A percentile compares a stretch with the other conserved stretches of the same genome.
These are phyloP conservation scores for Isoetes taiwanensis DNA, from an alignment of 75 land plant species.

Conservation along the genomic window DNA sequence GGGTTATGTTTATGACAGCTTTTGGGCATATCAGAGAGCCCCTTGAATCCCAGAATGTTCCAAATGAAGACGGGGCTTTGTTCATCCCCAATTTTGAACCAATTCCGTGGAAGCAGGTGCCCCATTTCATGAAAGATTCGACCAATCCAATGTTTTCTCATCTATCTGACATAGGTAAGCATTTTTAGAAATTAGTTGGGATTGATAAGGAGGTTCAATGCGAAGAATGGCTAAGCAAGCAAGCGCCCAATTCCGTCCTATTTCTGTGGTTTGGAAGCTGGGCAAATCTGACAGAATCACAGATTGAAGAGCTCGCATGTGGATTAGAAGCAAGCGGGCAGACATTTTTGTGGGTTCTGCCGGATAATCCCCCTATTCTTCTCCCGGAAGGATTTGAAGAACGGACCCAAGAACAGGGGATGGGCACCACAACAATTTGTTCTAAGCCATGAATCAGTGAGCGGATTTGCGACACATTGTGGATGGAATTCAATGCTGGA, in stretches of 20 bases:
- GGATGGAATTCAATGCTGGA: not conserved
- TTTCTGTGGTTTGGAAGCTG: slow-evolving; percentile 3
- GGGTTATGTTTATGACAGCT: too few species aligned
- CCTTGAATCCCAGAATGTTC: too few species aligned
- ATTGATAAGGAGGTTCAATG: too few species aligned
- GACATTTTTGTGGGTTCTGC: not conserved
- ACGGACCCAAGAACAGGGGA: too few species aligned
- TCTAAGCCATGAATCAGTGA: not conserved
- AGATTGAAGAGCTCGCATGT: not conserved
- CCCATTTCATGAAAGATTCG: too few species aligned
- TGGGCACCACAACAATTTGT: not conserved
- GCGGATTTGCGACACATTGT: not conserved
- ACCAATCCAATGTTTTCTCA: too few species aligned
- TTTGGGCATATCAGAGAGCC: too few species aligned
- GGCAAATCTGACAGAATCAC: not conserved
- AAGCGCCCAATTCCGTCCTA: not conserved
- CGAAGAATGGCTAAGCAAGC: not conserved
- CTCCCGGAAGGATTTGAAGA: slow-evolving; percentile 5
- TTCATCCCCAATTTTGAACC: too few species aligned
- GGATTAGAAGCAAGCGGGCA: not conserved
- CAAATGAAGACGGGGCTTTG: too few species aligned
- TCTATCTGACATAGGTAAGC: too few species aligned
- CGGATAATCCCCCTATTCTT: not conserved
- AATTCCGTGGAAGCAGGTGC: too few species aligned
- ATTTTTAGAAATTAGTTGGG: too few species aligned